These are phyloP conservation scores for Linnemannia hyalina DNA, from an alignment of 192 early-diverging fungal genomes.

Conservation along the genomic window DNA sequence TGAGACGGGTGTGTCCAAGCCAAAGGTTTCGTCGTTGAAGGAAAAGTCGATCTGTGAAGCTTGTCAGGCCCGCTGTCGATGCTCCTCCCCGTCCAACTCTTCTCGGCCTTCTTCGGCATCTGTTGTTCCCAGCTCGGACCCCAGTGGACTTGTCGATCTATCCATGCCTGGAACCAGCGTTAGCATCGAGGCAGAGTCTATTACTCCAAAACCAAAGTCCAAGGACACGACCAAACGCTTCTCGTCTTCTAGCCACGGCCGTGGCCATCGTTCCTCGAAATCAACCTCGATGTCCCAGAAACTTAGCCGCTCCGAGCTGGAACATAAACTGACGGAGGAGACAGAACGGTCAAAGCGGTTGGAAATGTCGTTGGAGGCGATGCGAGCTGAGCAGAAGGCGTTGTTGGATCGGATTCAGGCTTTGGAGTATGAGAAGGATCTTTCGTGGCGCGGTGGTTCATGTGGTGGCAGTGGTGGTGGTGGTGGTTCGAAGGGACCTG, in stretches of 20 bases:
- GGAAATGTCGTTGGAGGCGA: constrained; percentile 42
- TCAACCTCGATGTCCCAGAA: constrained; percentile 15
- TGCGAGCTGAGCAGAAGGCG: constrained; percentile 48
- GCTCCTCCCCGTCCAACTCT: neutral
- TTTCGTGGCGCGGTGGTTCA: neutral
- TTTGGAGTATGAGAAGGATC: constrained; percentile 43
- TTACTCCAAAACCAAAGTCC: neutral
- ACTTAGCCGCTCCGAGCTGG: constrained; percentile 10
- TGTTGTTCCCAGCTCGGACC: neutral
- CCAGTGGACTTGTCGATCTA: neutral
- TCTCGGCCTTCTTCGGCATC: too few species aligned
- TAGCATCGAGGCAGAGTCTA: neutral
- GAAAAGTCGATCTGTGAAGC: constrained; percentile 16
- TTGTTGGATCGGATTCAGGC: constrained; percentile 46
- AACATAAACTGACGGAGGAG: constrained; percentile 23
- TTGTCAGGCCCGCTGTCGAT: constrained; percentile 33
- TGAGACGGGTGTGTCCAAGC: neutral
- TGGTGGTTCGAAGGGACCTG: neutral
- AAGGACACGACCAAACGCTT: neutral
- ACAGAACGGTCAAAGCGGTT: constrained; percentile 32
- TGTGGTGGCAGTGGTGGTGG: neutral
- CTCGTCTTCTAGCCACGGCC: neutral
- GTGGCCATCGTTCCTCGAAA: constrained; percentile 26
- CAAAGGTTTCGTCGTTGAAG: neutral
- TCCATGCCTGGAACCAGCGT: neutral